Conservation (phyloP, 257 asterid species). For the Verbascum thapsus region DNA sequence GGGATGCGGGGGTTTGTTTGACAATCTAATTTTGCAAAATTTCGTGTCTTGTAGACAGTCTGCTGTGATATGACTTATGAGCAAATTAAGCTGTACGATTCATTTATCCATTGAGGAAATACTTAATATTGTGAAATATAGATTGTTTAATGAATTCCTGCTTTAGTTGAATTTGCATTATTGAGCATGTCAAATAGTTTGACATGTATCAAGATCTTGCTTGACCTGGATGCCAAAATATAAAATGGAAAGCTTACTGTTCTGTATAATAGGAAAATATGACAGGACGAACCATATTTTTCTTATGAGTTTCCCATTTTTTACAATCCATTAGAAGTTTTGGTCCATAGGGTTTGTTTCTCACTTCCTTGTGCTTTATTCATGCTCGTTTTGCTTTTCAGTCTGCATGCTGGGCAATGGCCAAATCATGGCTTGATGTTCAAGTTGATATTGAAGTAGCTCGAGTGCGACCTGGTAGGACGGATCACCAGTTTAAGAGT, state of each 20-base stretch:
- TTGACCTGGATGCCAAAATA: background rate
- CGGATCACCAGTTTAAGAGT: constrained; percentile 56
- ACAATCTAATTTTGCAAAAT: no score
- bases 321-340: constrained; percentile 9
- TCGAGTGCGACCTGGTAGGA: constrained; percentile 62
- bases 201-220: background rate
- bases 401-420: constrained; percentile 99
- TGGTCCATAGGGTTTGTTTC: constrained; percentile 13
- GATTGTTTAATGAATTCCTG: constrained; percentile 3
- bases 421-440: constrained; percentile 95
- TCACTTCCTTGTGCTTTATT: constrained; percentile 13
- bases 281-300: background rate
- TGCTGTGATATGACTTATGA: no score
- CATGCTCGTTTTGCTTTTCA: constrained; percentile 42
- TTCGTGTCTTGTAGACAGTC: no score
- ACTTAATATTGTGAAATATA: background rate
- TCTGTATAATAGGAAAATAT: constrained; percentile 8
- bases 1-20: no score
- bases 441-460: constrained; percentile 84
- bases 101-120: no score
- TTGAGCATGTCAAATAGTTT: background rate
- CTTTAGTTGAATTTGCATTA: background rate
- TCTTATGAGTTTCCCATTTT: no score
- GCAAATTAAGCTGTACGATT: no score
- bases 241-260: background rate